Base-by-base conservation (phyloP, 371 early-diverging fungal genomes). In the Mortierella sp. region DNA sequence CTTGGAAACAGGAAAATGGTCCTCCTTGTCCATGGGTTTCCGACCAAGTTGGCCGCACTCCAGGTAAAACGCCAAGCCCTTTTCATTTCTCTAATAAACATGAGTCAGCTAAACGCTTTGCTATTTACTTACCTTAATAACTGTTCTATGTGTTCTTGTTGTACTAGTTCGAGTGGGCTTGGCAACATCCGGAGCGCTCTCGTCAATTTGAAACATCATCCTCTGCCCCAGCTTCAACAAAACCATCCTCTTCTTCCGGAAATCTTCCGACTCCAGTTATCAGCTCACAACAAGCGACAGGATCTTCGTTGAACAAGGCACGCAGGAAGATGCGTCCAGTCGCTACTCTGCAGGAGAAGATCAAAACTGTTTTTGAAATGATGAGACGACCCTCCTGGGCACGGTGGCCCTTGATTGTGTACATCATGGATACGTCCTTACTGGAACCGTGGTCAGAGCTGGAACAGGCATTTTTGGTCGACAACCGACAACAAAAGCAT, bases 141-240 rank as follows among this genome's bases (percentile, higher is more conserved):
- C n/a, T n/a, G n/a, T n/a, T n/a, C n/a, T 11, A 30, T 19, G 26
- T 1, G 23, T 26, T 6, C 31, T 3, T 23, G 0, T 14, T 24
- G 23, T n/a, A 8, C 6, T 71, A 82, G 80, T 90, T 89, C 61
- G 90, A 90, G 61, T 90, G 89, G 89, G 88, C 83, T 2, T 89
- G 89, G 89, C 89, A 89, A 63, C 49, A 87, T 47, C 88, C 87
- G 3, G 67, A 83, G 32, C 70, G 65, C 30, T 87, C 89, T 6
- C 84, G 89, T 21, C 87, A 87, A 51, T 81, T 89, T 15, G 43
- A 48, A 15, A 61, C 46, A 19, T 3, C 42, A 4, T 12, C n/a
- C 21, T 12, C 58, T 9, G 17, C 58, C 3, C 27, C 39, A 21
- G 12, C 39, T 30, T 47, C 19, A 28, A 11, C 34, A 41, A 6